Conservation (phyloP, 2,329 filamentous ascomycete genomes). For the Nothomitra cinnamomea region DNA sequence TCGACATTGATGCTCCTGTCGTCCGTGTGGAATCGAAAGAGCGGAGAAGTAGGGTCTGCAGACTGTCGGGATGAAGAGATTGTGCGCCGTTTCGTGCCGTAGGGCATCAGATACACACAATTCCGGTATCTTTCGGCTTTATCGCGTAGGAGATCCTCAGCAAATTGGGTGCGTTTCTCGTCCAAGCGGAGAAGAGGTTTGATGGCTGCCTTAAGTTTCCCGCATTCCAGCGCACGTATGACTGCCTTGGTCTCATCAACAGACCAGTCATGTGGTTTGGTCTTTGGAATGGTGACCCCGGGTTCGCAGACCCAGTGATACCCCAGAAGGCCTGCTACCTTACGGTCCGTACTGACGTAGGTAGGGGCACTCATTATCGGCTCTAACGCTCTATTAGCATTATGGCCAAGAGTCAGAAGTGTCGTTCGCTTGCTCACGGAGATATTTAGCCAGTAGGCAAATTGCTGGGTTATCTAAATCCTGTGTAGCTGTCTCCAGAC, state of each 20-base stretch:
- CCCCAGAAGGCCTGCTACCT: neutral
- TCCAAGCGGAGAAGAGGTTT: no score
- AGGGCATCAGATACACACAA: neutral
- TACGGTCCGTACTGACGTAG: neutral
- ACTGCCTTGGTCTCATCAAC: no score
- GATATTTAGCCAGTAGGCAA: no score
- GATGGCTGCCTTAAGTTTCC: no score
- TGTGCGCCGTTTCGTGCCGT: neutral
- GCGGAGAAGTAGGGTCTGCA: neutral
- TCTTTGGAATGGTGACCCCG: no score
- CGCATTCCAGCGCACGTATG: no score
- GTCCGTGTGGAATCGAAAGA: neutral
- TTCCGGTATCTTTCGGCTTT: neutral
- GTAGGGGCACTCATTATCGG: neutral
- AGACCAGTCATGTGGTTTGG: no score
- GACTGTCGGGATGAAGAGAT: neutral
- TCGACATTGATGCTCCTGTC: neutral
- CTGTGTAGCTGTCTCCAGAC: no score
- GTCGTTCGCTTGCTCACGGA: no score
- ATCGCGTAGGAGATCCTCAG: neutral
- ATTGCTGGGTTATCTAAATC: no score
- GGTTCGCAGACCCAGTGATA: no score
- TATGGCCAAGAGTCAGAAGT: neutral
- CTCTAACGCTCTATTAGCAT: constrained; percentile 1
- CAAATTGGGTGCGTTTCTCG: neutral